A percentile compares a stretch with the other conserved stretches of the same genome.
Conservation (phyloP, 108 stramenopile species). For the Cyclotella choctawhatcheeana region DNA sequence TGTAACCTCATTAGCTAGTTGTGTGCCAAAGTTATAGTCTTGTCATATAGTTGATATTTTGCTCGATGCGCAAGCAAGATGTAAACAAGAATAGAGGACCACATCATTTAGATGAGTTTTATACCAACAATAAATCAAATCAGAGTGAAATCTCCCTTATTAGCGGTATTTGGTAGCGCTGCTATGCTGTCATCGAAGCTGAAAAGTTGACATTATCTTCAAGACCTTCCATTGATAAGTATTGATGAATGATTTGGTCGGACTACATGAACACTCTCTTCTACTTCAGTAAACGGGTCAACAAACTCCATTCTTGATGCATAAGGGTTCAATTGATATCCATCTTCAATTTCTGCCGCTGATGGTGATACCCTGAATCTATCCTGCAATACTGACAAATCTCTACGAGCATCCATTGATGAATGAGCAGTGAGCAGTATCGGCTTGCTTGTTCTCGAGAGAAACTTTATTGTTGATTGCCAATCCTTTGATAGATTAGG, state of each 20-base stretch:
- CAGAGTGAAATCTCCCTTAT: too few species aligned
- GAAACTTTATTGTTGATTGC: conserved; percentile 63
- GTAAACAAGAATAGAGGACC: too few species aligned
- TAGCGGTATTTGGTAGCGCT: too few species aligned
- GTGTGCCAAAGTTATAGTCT: too few species aligned
- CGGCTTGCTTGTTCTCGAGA: conserved; percentile 45
- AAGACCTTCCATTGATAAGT: too few species aligned
- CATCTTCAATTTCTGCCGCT: neutral
- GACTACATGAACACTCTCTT: conserved; percentile 54
- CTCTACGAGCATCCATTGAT: conserved; percentile 60
- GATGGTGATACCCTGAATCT: neutral
- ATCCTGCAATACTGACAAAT: conserved; percentile 50
- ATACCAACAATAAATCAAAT: too few species aligned
- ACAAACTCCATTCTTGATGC: conserved; percentile 71
- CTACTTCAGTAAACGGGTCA: conserved; percentile 60
- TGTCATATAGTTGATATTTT: too few species aligned
- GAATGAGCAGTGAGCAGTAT: conserved; percentile 85
- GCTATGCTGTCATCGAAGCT: too few species aligned
- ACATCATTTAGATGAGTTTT: too few species aligned
- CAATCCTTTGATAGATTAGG: conserved; percentile 73
- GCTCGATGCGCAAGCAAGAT: too few species aligned
- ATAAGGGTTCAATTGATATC: conserved; percentile 74
- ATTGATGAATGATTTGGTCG: conserved; percentile 71
- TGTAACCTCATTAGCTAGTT: too few species aligned
- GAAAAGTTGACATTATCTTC: too few species aligned